Conservation (phyloP, 148 eudicot genomes). For the Diospyros lotus region DNA sequence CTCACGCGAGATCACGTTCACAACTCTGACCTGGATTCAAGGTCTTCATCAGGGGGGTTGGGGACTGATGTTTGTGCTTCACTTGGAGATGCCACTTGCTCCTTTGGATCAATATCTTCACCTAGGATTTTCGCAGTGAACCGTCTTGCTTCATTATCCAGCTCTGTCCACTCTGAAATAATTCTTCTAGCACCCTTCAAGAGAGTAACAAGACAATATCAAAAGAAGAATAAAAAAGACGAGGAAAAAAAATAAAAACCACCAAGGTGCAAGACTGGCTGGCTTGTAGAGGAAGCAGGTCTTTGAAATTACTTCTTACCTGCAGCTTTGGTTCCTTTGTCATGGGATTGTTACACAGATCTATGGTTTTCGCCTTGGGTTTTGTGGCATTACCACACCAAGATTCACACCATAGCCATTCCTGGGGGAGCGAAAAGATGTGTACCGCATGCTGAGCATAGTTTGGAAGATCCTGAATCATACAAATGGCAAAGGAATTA, state of each 20-base stretch:
- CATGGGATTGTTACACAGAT: slow-evolving; percentile 98
- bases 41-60: slow-evolving; percentile 27
- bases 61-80: slow-evolving; percentile 13
- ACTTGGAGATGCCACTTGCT: slow-evolving; percentile 24
- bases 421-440: slow-evolving; percentile 94
- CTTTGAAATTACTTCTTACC: slow-evolving; percentile 30
- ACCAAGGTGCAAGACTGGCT: neutral
- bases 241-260: neutral
- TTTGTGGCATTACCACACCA: slow-evolving; percentile 98
- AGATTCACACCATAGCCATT: slow-evolving; percentile 99
- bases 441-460: slow-evolving; percentile 97
- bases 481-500: no score
- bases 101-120: slow-evolving; percentile 50
- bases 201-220: slow-evolving; percentile 1
- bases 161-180: slow-evolving; percentile 81
- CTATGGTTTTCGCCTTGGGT: slow-evolving; percentile 87
- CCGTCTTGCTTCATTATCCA: slow-evolving; percentile 73
- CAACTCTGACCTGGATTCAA: slow-evolving; percentile 60
- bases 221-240: neutral
- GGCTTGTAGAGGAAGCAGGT: neutral
- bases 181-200: slow-evolving; percentile 90
- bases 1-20: slow-evolving; percentile 18
- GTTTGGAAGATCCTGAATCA: slow-evolving; percentile 88
- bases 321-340: slow-evolving; percentile 98
- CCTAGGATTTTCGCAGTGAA: slow-evolving; percentile 75